These are phyloP conservation scores for Fusarium gaditjirri DNA, from an alignment of 2,329 filamentous ascomycete genomes.

Conservation along the genomic window DNA sequence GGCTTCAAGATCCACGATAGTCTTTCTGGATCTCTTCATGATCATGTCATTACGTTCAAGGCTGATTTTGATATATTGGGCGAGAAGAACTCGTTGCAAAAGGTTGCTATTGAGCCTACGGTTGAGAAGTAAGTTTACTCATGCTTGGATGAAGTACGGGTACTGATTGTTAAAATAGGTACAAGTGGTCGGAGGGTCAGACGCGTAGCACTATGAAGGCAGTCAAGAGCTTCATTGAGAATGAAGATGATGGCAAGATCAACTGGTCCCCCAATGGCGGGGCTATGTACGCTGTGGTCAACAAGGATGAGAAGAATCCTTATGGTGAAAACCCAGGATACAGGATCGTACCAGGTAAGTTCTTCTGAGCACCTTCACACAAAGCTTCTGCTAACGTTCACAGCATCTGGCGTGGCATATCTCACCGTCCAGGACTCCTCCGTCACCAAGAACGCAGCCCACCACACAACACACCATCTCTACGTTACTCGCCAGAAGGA, in stretches of 20 bases:
- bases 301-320: not conserved
- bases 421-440: not conserved
- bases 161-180: not conserved
- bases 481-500: not conserved
- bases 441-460: not conserved
- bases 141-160: accelerated
- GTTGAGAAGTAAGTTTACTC: not conserved
- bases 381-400: accelerated
- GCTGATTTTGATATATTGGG: not conserved
- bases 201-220: not conserved
- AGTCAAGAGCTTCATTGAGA: slow-evolving; percentile 2
- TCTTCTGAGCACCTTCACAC: accelerated
- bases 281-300: not conserved
- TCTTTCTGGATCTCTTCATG: not conserved
- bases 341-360: not conserved
- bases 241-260: not conserved
- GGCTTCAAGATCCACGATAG: not conserved
- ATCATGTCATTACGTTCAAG: slow-evolving; percentile 1
- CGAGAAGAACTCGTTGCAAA: not conserved
- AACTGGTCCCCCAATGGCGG: slow-evolving; percentile 1
- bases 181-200: not conserved
- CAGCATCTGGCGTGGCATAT: not conserved
- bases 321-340: not conserved
- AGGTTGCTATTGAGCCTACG: not conserved
- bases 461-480: slow-evolving; percentile 5